A percentile compares a stretch with the other conserved stretches of the same genome.
phyloP scores from a whole-genome alignment of 139 green algal species.

The Desmodesmus armatus region DNA sequence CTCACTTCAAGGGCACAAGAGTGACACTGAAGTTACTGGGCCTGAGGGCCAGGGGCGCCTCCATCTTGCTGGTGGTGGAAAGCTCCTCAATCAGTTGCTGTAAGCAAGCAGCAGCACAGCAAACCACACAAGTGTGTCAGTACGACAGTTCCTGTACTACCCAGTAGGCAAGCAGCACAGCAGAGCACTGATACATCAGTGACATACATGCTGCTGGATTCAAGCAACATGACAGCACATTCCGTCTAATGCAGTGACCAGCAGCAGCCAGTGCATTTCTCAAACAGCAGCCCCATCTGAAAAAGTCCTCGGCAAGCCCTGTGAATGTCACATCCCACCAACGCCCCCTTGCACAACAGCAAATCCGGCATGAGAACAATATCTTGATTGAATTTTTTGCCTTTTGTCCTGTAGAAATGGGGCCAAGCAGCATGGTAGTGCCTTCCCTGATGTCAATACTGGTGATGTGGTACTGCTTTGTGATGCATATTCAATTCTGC shows the following conservation, averaged over 20 bases:
- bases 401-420: not conserved
- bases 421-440: not conserved
- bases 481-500: not conserved
- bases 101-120: not conserved
- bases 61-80: constrained; percentile 26
- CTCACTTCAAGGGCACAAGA: constrained; percentile 32
- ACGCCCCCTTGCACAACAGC: too few relatives aligned
- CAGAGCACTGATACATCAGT: not conserved
- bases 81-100: constrained; percentile 52
- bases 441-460: not conserved
- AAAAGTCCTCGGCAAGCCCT: too few relatives aligned
- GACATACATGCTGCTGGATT: not conserved
- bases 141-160: not conserved
- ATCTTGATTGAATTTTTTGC: not conserved
- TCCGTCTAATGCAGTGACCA: too few relatives aligned
- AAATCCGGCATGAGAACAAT: too few relatives aligned
- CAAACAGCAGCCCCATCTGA: too few relatives aligned
- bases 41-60: constrained; percentile 24
- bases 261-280: too few relatives aligned
- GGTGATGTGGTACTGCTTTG: not conserved
- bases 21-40: constrained; percentile 29
- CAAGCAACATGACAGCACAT: too few relatives aligned
- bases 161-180: not conserved
- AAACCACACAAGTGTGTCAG: not conserved
- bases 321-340: too few relatives aligned